phyloP scores from a whole-genome alignment of 345 rosid species.

The Moricandia moricandioides region DNA sequence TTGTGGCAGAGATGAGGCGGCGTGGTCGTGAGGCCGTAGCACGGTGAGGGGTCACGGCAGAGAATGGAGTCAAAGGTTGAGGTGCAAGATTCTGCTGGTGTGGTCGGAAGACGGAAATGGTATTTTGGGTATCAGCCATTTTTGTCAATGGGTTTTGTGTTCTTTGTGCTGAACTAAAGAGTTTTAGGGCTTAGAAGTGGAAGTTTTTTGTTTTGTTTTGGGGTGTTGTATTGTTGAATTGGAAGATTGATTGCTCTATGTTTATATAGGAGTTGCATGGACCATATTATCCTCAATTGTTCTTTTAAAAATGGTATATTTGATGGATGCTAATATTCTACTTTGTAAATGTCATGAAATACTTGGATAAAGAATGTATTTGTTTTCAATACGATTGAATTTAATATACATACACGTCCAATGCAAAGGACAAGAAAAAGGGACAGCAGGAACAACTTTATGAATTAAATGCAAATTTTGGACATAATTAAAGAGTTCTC shows the following conservation, averaged over 20 bases:
- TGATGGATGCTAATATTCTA: background rate
- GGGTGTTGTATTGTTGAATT: background rate
- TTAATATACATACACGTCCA: background rate
- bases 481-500: slow-evolving; percentile 7
- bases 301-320: background rate
- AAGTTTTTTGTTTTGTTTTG: background rate
- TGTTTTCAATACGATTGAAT: background rate
- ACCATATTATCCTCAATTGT: background rate
- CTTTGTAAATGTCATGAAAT: no score
- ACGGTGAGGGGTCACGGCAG: slow-evolving; percentile 22
- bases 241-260: background rate
- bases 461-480: slow-evolving; percentile 28
- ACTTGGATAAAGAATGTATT: background rate
- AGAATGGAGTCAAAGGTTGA: slow-evolving; percentile 19
- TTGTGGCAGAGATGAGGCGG: slow-evolving; percentile 22
- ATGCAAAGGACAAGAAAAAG: background rate
- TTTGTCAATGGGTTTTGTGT: background rate
- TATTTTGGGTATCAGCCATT: slow-evolving; percentile 15
- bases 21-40: slow-evolving; percentile 10
- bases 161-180: background rate
- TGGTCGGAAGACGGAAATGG: slow-evolving; percentile 7
- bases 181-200: background rate
- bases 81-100: background rate
- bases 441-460: slow-evolving; percentile 9
- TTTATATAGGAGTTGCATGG: slow-evolving; percentile 20